Percentiles rank a stretch among this genome's conserved stretches.
These are phyloP conservation scores for Starmerella apis DNA, from an alignment of 805 yeast species.

Conservation along the genomic window DNA sequence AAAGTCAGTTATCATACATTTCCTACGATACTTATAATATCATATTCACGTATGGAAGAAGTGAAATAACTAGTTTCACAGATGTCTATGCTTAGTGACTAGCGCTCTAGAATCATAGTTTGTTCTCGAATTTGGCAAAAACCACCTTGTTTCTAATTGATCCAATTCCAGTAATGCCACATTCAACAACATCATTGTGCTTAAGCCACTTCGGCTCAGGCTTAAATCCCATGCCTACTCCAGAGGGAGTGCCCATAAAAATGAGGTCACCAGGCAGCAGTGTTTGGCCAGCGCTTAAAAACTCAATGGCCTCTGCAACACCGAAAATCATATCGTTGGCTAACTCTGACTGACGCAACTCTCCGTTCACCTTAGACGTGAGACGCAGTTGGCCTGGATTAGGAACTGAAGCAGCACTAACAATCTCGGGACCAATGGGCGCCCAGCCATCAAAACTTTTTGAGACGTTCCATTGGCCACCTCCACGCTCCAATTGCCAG, in stretches of 20 bases:
- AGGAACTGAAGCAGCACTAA: slow-evolving; percentile 31
- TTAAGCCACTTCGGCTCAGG: slow-evolving; percentile 36
- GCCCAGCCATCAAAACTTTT: slow-evolving; percentile 50
- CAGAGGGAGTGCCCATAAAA: slow-evolving; percentile 49
- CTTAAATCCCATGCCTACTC: slow-evolving; percentile 42
- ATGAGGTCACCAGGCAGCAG: slow-evolving; percentile 45
- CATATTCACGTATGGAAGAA: too few relatives aligned
- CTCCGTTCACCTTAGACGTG: slow-evolving; percentile 40
- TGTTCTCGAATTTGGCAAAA: slow-evolving; percentile 8
- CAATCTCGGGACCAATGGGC: slow-evolving; percentile 48
- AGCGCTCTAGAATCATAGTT: too few relatives aligned
- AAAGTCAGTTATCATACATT: too few relatives aligned
- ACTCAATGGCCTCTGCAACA: slow-evolving; percentile 37
- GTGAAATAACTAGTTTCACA: too few relatives aligned
- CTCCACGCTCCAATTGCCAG: slow-evolving; percentile 47
- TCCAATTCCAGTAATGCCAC: slow-evolving; percentile 39
- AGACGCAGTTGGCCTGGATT: slow-evolving; percentile 32
- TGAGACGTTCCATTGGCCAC: slow-evolving; percentile 44
- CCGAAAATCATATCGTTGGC: slow-evolving; percentile 44
- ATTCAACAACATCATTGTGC: slow-evolving; percentile 39
- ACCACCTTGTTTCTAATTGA: slow-evolving; percentile 34
- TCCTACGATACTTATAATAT: too few relatives aligned
- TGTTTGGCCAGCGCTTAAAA: slow-evolving; percentile 44
- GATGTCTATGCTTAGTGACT: too few relatives aligned
- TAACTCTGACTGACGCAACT: slow-evolving; percentile 37